A percentile compares a stretch with the other conserved stretches of the same genome.
Conservation (phyloP, 352 stramenopile genomes). For the Phytophthora melonis region DNA sequence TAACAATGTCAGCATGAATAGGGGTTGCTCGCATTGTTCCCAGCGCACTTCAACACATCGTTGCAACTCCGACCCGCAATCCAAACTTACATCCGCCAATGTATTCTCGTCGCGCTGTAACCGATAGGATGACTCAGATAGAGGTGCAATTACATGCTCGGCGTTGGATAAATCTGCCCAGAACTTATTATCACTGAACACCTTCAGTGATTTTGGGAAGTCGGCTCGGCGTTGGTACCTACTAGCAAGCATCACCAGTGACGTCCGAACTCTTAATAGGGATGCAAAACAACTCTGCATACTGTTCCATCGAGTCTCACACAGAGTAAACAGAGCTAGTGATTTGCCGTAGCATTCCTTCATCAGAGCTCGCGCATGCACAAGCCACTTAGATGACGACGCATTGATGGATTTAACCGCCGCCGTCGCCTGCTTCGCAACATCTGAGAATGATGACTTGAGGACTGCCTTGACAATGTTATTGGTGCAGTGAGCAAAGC, state of each 20-base stretch:
- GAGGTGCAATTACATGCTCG: neutral
- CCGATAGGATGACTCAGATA: conserved; percentile 3
- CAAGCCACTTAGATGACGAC: conserved; percentile 14
- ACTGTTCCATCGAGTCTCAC: conserved; percentile 17
- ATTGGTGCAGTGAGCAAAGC: neutral
- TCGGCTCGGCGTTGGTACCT: conserved; percentile 1
- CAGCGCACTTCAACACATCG: neutral
- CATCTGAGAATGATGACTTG: neutral
- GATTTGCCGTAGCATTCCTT: conserved; percentile 3
- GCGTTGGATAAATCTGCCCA: neutral
- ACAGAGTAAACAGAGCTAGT: conserved; percentile 9
- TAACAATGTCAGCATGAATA: conserved; percentile 1
- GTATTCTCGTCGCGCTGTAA: conserved; percentile 2
- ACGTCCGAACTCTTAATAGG: conserved; percentile 7
- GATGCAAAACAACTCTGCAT: conserved; percentile 20
- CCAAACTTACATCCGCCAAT: neutral
- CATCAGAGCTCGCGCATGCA: neutral
- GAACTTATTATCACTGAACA: neutral
- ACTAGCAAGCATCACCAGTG: neutral
- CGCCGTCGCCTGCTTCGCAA: neutral
- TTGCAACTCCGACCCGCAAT: neutral
- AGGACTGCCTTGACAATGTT: conserved; percentile 4
- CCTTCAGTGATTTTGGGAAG: neutral
- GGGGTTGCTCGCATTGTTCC: neutral
- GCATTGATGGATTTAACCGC: conserved; percentile 11